Conservation (phyloP, 2,329 filamentous ascomycete species). For the Spiromastix sp. region DNA sequence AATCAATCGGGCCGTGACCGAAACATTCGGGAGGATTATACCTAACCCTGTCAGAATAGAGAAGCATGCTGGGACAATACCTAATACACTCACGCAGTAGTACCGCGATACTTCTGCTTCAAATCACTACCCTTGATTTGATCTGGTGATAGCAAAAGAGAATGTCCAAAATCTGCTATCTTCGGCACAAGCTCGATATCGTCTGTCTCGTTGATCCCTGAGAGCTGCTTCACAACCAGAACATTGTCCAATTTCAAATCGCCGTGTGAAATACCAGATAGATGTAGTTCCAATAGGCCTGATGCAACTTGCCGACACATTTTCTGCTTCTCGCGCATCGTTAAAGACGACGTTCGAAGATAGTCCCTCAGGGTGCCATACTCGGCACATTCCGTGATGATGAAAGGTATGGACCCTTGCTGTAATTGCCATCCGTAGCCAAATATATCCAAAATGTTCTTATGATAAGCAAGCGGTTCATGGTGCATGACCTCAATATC, state of each 20-base stretch:
- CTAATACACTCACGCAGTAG: slow-evolving; percentile 5
- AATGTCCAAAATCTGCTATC: slow-evolving; percentile 18
- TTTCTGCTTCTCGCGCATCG: slow-evolving; percentile 8
- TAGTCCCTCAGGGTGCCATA: slow-evolving; percentile 12
- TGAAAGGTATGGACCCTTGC: slow-evolving; percentile 12
- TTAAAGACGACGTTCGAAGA: slow-evolving; percentile 5
- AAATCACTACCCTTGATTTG: slow-evolving; percentile 3
- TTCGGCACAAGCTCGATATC: slow-evolving; percentile 13
- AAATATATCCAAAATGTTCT: slow-evolving; percentile 16
- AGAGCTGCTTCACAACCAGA: slow-evolving; percentile 14
- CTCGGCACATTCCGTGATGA: slow-evolving; percentile 17
- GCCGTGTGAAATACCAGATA: slow-evolving; percentile 20
- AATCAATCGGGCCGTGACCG: slow-evolving; percentile 6
- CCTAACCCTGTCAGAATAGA: slow-evolving; percentile 2
- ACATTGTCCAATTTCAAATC: slow-evolving; percentile 22
- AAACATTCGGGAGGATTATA: slow-evolving; percentile 12
- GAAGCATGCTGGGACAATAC: neutral
- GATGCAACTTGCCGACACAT: slow-evolving; percentile 18
- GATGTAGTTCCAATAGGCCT: slow-evolving; percentile 18
- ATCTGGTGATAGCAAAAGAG: slow-evolving; percentile 10
- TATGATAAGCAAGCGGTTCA: slow-evolving; percentile 13
- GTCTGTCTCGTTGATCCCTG: slow-evolving; percentile 6
- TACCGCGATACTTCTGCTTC: slow-evolving; percentile 7
- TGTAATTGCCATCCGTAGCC: slow-evolving; percentile 15
- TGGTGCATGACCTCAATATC: slow-evolving; percentile 15